Evolutionary conservation across 1,139 yeast species (phyloP), one percentile per base, ranked within the genome.

Genomic region (Saccharomyces pastorianus): DNA sequence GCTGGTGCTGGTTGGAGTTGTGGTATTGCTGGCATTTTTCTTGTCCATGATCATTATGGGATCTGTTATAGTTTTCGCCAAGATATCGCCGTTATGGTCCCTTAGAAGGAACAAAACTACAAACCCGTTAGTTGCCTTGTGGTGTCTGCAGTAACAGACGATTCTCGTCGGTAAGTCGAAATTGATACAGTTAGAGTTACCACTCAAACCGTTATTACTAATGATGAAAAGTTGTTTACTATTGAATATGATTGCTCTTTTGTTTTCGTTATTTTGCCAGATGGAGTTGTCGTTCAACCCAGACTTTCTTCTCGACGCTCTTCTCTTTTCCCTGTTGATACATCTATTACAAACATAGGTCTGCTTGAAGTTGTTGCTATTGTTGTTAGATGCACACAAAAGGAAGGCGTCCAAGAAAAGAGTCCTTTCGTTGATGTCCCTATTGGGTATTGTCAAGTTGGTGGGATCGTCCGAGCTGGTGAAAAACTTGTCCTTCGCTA

Each of bases 131-230:
- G 83, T 75, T 58, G 91, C 96, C 61, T 83, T 82, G 71, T 93
- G 98, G 70, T 93, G 99, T 62, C 98, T 83, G 72, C 97, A 91
- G 70, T 93, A 93, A 70, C 99, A 93, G 8, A 93, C 93, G 47
- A 93, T 83, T 72, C 99, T 81, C 11, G 96, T 85, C 32, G 91
- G 84, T 31, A 93, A 73, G 55, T 88, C 95, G 53, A 91, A 72
- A 38, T 38, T 20, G 9, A 20, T 13, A 9, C 25, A 23, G 25
- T 20, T 38, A 60, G 83, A 73, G 44, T 52, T 56, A 49, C 53
- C 62, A 7, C 32, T 14, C 27, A 38, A 47, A 44, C 75, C 75
- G 32, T 85, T 84, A 17, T 86, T 79, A 9, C 90, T 88, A 64
- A 90, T 81, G 3, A 90, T 82, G 48, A 88, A 80, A 38, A 91